phyloP scores from a whole-genome alignment of 1,139 yeast genomes.

The Hemisphaericaspora lyxosophila region DNA sequence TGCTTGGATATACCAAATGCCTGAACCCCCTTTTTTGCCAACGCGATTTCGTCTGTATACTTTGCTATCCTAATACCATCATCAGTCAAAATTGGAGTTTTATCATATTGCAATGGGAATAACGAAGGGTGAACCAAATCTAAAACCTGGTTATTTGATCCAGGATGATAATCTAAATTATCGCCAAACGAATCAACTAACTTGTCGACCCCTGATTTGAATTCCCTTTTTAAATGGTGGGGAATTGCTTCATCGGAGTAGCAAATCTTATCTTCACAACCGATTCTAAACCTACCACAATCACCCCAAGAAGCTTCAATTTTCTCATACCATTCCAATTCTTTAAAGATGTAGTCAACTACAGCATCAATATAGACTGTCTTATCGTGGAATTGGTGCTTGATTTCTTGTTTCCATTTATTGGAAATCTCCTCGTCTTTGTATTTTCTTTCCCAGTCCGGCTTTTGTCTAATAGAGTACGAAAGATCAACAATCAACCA shows the following conservation, averaged over 20 bases:
- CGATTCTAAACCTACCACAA: conserved; percentile 10
- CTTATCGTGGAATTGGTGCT: conserved; percentile 15
- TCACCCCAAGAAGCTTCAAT: conserved; percentile 11
- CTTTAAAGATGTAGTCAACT: conserved; percentile 25
- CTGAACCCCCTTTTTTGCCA: conserved; percentile 19
- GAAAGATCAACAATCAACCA: conserved; percentile 25
- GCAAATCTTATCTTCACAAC: conserved; percentile 22
- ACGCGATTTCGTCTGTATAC: conserved; percentile 14
- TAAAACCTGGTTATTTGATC: conserved; percentile 33
- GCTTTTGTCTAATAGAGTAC: conserved; percentile 26
- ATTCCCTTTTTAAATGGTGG: conserved; percentile 9
- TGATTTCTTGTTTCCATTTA: conserved; percentile 35
- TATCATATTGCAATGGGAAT: conserved; percentile 37
- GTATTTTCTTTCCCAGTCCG: conserved; percentile 34
- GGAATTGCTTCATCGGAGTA: conserved; percentile 17
- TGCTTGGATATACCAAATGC: conserved; percentile 22
- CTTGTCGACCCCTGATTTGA: conserved; percentile 13
- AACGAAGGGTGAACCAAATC: conserved; percentile 47
- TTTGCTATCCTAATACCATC: conserved; percentile 12
- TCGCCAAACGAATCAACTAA: conserved; percentile 17
- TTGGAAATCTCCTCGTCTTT: conserved; percentile 23
- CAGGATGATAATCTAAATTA: conserved; percentile 38
- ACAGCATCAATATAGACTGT: conserved; percentile 19
- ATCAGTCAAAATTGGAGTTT: conserved; percentile 23
- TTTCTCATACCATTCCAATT: conserved; percentile 29